These are phyloP conservation scores for Colletotrichum liriopes DNA, from an alignment of 2,329 filamentous ascomycete species.

Conservation along the genomic window DNA sequence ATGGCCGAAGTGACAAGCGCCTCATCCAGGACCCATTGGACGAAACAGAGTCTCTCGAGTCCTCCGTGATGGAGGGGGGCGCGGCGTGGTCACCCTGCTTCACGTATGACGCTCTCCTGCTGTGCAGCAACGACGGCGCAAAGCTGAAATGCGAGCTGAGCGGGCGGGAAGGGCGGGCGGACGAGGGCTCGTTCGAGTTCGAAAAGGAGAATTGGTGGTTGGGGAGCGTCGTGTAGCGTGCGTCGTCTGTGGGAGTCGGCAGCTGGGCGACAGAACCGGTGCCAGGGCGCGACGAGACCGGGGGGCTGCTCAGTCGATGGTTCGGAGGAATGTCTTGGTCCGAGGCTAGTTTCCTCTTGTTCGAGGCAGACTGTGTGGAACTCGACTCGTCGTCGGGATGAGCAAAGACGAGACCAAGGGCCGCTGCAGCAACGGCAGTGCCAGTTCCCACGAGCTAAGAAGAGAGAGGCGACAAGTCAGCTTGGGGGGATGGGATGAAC, in stretches of 20 bases:
- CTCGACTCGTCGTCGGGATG: conserved; percentile 62
- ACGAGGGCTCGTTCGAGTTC: conserved; percentile 46
- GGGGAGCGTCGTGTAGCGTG: conserved; percentile 44
- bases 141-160: conserved; percentile 57
- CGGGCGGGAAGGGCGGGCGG: conserved; percentile 49
- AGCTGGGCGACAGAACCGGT: conserved; percentile 58
- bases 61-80: conserved; percentile 58
- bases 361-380: conserved; percentile 44
- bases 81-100: conserved; percentile 55
- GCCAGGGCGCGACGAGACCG: conserved; percentile 58
- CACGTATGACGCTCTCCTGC: conserved; percentile 61
- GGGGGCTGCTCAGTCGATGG: conserved; percentile 47
- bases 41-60: conserved; percentile 70
- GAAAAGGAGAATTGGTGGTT: conserved; percentile 42
- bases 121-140: conserved; percentile 54
- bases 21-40: conserved; percentile 81
- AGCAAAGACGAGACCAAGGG: conserved; percentile 72
- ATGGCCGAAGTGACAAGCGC: conserved; percentile 76
- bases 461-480: conserved; percentile 27
- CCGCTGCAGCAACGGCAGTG: conserved; percentile 73
- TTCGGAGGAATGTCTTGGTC: conserved; percentile 54
- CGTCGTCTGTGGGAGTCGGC: conserved; percentile 49
- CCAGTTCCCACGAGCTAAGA: conserved; percentile 73
- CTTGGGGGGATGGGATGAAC: conserved; percentile 15
- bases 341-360: conserved; percentile 38